phyloP scores from a whole-genome alignment of 2,329 filamentous ascomycete genomes.

The Thyridium curvatum region DNA sequence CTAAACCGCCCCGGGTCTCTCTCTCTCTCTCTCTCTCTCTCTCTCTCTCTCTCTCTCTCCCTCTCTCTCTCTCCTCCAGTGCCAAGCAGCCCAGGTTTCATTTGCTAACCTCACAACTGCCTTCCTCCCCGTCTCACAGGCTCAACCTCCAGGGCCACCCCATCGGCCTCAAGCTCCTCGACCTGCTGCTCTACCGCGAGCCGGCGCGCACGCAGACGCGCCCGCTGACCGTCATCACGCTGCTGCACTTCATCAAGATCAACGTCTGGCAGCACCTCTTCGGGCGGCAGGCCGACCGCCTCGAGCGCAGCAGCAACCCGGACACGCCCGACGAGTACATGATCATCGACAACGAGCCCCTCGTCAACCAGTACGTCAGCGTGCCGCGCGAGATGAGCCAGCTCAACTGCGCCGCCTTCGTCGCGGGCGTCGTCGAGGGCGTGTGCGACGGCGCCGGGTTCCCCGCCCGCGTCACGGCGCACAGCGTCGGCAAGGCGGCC shows the following conservation, averaged over 20 bases:
- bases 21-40: background rate
- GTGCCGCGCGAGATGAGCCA: slow-evolving; percentile 94
- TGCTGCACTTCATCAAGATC: slow-evolving; percentile 93
- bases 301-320: slow-evolving; percentile 80
- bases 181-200: slow-evolving; percentile 86
- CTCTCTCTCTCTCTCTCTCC: background rate
- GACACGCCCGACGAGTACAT: slow-evolving; percentile 93
- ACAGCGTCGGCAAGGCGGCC: slow-evolving; percentile 56
- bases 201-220: slow-evolving; percentile 64
- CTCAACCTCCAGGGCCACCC: slow-evolving; percentile 89
- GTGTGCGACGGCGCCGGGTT: slow-evolving; percentile 92
- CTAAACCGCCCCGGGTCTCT: no score
- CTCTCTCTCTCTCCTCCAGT: slow-evolving; percentile 2
- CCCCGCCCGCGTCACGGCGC: slow-evolving; percentile 81
- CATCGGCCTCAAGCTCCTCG: slow-evolving; percentile 87
- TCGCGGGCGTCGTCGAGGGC: slow-evolving; percentile 91
- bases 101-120: slow-evolving; percentile 2
- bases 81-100: background rate
- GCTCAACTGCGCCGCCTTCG: slow-evolving; percentile 93
- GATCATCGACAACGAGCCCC: slow-evolving; percentile 96
- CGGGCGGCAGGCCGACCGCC: slow-evolving; percentile 79
- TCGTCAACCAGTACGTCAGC: slow-evolving; percentile 90
- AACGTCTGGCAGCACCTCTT: slow-evolving; percentile 91
- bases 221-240: slow-evolving; percentile 80
- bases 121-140: slow-evolving; percentile 33